Evolutionary conservation across 805 yeast genomes (phyloP).

Genomic region (Nakazawaea ernobii): DNA sequence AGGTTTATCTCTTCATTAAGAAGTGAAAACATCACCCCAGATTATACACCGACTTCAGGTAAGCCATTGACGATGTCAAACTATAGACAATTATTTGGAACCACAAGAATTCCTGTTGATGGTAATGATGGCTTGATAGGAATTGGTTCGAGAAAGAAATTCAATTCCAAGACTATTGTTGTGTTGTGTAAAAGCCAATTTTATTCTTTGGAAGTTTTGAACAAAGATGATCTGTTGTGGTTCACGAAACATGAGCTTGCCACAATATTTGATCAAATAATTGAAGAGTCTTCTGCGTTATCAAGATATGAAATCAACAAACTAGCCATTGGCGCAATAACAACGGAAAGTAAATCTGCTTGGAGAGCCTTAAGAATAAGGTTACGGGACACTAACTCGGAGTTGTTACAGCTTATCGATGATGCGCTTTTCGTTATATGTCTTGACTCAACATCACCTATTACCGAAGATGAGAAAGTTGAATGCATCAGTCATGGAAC

Average conservation of each 20-base stretch:
- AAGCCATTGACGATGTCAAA: constrained; percentile 63
- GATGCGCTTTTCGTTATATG: constrained; percentile 46
- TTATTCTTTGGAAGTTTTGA: constrained; percentile 43
- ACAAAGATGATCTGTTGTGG: constrained; percentile 35
- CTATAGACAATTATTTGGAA: constrained; percentile 61
- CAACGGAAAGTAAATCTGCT: constrained; percentile 44
- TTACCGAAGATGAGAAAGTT: constrained; percentile 41
- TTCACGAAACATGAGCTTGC: constrained; percentile 48
- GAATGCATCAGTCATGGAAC: constrained; percentile 48
- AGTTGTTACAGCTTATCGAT: constrained; percentile 34
- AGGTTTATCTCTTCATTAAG: constrained; percentile 60
- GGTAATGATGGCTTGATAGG: constrained; percentile 25
- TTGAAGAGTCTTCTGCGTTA: constrained; percentile 29
- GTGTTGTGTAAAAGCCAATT: constrained; percentile 45
- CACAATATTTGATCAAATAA: constrained; percentile 34
- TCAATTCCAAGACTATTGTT: constrained; percentile 43
- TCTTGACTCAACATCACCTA: constrained; percentile 42
- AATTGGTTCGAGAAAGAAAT: constrained; percentile 31
- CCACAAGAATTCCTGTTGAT: constrained; percentile 51
- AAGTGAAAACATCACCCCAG: constrained; percentile 48
- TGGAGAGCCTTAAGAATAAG: constrained; percentile 44
- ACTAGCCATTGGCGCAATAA: constrained; percentile 46
- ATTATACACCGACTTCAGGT: constrained; percentile 44
- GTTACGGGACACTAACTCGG: constrained; percentile 32
- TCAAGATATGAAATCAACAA: constrained; percentile 34